Conservation (phyloP, 805 yeast species). For the Sungouiella blattae region DNA sequence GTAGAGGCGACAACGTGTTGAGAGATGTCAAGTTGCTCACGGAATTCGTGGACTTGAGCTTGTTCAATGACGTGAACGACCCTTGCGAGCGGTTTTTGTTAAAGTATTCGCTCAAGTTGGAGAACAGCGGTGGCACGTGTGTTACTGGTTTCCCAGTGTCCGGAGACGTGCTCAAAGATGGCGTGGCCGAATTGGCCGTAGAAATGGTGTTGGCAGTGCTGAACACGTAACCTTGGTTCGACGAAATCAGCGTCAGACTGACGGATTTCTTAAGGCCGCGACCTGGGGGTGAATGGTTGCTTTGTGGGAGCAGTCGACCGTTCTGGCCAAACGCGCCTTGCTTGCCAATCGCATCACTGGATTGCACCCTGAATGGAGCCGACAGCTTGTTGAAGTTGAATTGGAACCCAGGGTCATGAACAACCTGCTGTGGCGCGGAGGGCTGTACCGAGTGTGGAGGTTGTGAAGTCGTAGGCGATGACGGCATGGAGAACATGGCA, state of each 20-base stretch:
- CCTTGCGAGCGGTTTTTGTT: conserved; percentile 18
- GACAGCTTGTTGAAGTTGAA: too few species aligned
- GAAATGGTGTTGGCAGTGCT: conserved; percentile 22
- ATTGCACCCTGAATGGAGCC: too few species aligned
- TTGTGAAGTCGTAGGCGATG: too few species aligned
- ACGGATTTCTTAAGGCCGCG: too few species aligned
- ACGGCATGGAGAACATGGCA: too few species aligned
- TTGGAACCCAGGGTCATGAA: too few species aligned
- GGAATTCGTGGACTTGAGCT: conserved; percentile 21
- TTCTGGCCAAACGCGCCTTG: too few species aligned
- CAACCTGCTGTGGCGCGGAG: too few species aligned
- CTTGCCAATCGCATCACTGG: too few species aligned
- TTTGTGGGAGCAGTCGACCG: too few species aligned
- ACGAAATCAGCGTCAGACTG: conserved; percentile 24
- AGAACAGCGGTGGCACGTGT: conserved; percentile 20
- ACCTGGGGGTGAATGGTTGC: too few species aligned
- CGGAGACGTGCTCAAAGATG: conserved; percentile 34
- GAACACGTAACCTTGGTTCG: conserved; percentile 23
- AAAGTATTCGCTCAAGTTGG: conserved; percentile 34
- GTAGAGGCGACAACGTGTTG: conserved; percentile 19
- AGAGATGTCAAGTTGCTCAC: conserved; percentile 10
- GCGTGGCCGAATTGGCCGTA: conserved; percentile 22
- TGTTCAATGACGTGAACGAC: conserved; percentile 19
- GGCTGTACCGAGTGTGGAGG: too few species aligned
- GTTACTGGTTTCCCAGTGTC: conserved; percentile 15